These are phyloP conservation scores for Phytophthora foliorum DNA, from an alignment of 352 stramenopile species.

Conservation along the genomic window DNA sequence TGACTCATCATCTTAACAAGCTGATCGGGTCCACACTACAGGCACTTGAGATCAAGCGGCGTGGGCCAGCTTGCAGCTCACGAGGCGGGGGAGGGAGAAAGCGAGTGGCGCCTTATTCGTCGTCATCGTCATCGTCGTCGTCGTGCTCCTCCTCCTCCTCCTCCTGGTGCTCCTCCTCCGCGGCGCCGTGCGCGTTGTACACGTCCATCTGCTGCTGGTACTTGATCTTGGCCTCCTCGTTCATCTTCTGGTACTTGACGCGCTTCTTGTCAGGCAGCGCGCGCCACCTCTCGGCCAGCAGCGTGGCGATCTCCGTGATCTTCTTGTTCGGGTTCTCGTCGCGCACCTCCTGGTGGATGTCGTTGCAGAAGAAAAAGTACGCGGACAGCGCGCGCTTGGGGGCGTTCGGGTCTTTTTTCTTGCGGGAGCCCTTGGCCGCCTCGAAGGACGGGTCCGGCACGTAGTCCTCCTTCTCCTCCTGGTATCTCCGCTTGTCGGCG, in stretches of 20 bases:
- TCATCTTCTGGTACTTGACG: conserved; percentile 89
- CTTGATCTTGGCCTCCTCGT: conserved; percentile 84
- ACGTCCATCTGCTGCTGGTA: conserved; percentile 93
- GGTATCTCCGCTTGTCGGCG: conserved; percentile 89
- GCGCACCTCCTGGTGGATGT: conserved; percentile 91
- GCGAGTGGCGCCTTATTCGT: conserved; percentile 54
- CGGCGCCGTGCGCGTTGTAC: conserved; percentile 85
- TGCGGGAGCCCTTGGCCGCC: conserved; percentile 63
- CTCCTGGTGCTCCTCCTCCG: conserved; percentile 44
- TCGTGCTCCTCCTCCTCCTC: conserved; percentile 78
- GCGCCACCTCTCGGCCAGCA: conserved; percentile 88
- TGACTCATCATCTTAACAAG: not conserved
- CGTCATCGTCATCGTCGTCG: conserved; percentile 66
- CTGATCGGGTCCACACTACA: not conserved
- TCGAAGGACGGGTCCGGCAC: conserved; percentile 88
- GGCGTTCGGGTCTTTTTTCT: conserved; percentile 94
- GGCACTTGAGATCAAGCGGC: too few species aligned
- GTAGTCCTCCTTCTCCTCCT: conserved; percentile 92
- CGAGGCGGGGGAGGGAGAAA: not conserved
- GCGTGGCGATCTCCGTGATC: conserved; percentile 93
- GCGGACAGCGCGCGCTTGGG: conserved; percentile 95
- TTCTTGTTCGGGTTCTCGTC: conserved; percentile 95
- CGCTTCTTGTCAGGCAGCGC: conserved; percentile 94
- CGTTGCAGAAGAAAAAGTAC: conserved; percentile 97
- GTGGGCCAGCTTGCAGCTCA: not conserved